Conservation (phyloP, 192 early-diverging fungal genomes). For the Podila epicladia region DNA sequence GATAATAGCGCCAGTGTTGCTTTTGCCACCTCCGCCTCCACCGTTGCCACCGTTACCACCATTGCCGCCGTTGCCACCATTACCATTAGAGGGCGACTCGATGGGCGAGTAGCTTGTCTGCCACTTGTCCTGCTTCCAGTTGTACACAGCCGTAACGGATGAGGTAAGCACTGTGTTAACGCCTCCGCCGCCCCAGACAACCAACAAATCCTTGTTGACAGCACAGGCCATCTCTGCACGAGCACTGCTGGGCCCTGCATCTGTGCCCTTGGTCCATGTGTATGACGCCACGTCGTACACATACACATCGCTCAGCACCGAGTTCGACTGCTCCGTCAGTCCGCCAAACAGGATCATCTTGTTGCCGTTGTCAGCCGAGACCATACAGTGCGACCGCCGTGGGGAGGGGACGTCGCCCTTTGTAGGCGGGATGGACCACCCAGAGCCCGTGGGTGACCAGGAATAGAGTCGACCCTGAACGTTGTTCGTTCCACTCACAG, state of each 20-base stretch:
- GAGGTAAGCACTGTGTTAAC: not conserved
- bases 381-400: conserved; percentile 4
- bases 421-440: not conserved
- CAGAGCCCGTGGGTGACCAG: not conserved
- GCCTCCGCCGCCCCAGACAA: conserved; percentile 15
- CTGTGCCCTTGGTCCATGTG: conserved; percentile 9
- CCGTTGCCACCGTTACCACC: not conserved
- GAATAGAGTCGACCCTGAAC: not conserved
- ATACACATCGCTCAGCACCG: conserved; percentile 17
- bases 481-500: not conserved
- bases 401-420: conserved; percentile 3
- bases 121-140: not conserved
- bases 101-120: not conserved
- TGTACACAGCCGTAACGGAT: not conserved
- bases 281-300: conserved; percentile 6
- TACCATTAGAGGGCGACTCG: not conserved
- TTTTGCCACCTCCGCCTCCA: not conserved
- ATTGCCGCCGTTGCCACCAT: not conserved
- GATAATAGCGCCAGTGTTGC: not conserved
- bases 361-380: not conserved
- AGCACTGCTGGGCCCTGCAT: not conserved
- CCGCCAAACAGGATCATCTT: conserved; percentile 31
- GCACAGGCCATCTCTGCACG: conserved; percentile 19
- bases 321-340: not conserved
- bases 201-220: conserved; percentile 7